These are phyloP conservation scores for Penium margaritaceum DNA, from an alignment of 139 green algal species.

Conservation along the genomic window DNA sequence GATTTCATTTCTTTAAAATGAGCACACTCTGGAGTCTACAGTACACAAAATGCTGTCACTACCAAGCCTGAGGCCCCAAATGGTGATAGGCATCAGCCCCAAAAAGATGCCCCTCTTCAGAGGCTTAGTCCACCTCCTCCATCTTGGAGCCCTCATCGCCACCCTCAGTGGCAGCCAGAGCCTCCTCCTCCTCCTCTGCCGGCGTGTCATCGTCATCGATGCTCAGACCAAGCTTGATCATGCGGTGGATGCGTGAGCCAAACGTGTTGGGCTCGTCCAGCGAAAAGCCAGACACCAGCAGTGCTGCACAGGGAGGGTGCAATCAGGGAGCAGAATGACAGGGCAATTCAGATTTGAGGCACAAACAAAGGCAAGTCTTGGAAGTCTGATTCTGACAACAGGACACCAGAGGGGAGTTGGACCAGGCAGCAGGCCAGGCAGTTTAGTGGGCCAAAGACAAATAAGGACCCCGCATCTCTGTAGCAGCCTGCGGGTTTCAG, in stretches of 20 bases:
- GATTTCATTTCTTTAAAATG: too few relatives aligned
- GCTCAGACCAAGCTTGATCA: constrained; percentile 96
- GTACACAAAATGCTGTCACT: too few relatives aligned
- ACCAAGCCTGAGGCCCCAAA: too few relatives aligned
- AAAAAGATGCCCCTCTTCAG: too few relatives aligned
- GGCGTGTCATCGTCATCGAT: constrained; percentile 85
- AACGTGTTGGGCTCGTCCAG: constrained; percentile 98
- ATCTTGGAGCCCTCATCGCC: constrained; percentile 88
- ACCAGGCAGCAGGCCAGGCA: too few relatives aligned
- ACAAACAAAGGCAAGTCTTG: background rate
- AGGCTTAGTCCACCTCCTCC: constrained; percentile 91
- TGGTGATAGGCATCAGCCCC: too few relatives aligned
- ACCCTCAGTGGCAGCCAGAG: constrained; percentile 86
- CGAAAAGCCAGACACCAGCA: constrained; percentile 89
- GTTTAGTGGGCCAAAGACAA: too few relatives aligned
- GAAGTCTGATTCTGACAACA: too few relatives aligned
- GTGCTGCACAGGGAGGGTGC: constrained; percentile 49
- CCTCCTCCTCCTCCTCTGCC: constrained; percentile 60
- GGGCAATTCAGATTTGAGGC: background rate
- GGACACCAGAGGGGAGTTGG: background rate
- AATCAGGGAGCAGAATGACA: too few relatives aligned
- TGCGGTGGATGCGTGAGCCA: constrained; percentile 92
- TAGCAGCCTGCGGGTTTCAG: too few relatives aligned
- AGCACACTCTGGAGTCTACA: too few relatives aligned
- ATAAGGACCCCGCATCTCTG: too few relatives aligned